Base-by-base conservation (phyloP, 768 basidiomycete genomes). In the Lyophyllum atratum region DNA sequence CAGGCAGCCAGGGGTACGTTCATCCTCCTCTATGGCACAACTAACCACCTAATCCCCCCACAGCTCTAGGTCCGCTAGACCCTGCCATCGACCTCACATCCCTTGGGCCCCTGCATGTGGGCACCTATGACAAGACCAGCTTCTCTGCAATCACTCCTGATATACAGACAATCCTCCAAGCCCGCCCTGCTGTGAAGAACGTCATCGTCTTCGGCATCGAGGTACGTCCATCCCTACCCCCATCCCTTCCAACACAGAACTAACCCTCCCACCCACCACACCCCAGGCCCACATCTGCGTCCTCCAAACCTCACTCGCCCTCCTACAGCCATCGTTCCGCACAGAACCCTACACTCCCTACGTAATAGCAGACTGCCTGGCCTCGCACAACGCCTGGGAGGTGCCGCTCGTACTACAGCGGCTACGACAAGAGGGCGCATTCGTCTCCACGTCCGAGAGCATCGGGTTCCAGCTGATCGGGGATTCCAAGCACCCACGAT, bases 181-280 rank as follows among this genome's bases (percentile, higher is more conserved):
- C 77, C 5, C 79, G 76, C 24, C 78, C 80, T 3, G 63, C 73
- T 14, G 67, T 89, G 55, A 77, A 79, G 39, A 84, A 83, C 7
- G 75, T 94, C 45, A 83, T 96, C 7, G 68, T 98, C 5, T 85
- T 93, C 59, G 95, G 95, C 15, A 94, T 96, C 49, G 95, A 96
- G 81, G 93, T 91, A 61, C 34, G 82, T 69, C 15, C 17, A 31
- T 29, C 48, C 28, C 28, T 6, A 29, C 17, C 39, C 17, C 42
- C 21, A 11, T 26, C 12, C 14, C 12, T 17, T 31, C 31, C 42
- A 37, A 17, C 14, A 49, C 22, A 11, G n/a, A 25, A 4, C 26
- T 26, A 15, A 54, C 24, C 26, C 26, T 24, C 49, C 29, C 22
- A 14, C 48, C 24, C 31, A 17, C 29, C 49, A 26, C 31, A 37